phyloP scores from a whole-genome alignment of 768 basidiomycete genomes.

The Leccinum ochraceum region DNA sequence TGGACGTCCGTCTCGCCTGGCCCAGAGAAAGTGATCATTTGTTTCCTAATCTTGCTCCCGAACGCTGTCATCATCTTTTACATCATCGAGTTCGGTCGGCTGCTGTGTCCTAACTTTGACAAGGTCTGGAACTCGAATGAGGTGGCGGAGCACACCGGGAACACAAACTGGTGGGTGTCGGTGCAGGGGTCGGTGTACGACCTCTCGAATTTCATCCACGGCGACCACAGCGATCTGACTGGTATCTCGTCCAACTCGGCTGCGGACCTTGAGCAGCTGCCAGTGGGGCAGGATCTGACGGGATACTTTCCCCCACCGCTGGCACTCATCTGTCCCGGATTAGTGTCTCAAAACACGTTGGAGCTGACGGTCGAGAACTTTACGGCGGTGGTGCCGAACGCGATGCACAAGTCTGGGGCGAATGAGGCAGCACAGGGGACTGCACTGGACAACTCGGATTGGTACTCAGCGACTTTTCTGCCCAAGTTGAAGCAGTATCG shows the following conservation, averaged over 20 bases:
- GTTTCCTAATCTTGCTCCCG: conserved; percentile 74
- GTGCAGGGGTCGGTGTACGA: conserved; percentile 87
- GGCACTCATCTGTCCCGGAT: conserved; percentile 64
- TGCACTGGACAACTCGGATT: conserved; percentile 51
- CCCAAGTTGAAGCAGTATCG: conserved; percentile 72
- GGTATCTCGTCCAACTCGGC: conserved; percentile 62
- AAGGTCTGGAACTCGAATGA: conserved; percentile 81
- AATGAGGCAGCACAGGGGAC: conserved; percentile 46
- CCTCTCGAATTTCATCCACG: conserved; percentile 75
- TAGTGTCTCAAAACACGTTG: conserved; percentile 62
- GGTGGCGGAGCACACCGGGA: conserved; percentile 68
- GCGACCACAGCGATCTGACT: conserved; percentile 79
- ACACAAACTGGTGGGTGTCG: conserved; percentile 80
- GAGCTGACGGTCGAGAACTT: conserved; percentile 63
- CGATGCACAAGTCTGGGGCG: conserved; percentile 74
- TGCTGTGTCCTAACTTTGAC: conserved; percentile 85
- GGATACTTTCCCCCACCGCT: conserved; percentile 87
- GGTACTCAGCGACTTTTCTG: conserved; percentile 77
- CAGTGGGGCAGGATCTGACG: conserved; percentile 82
- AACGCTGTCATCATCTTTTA: conserved; percentile 85
- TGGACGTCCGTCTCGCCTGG: conserved; percentile 91
- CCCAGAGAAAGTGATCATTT: conserved; percentile 89
- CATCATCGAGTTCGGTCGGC: conserved; percentile 80
- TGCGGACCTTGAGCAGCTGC: conserved; percentile 60
- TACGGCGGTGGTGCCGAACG: conserved; percentile 55